Conservation (phyloP, 2,329 filamentous ascomycete genomes). For the Exophiala lecanii-corni region DNA sequence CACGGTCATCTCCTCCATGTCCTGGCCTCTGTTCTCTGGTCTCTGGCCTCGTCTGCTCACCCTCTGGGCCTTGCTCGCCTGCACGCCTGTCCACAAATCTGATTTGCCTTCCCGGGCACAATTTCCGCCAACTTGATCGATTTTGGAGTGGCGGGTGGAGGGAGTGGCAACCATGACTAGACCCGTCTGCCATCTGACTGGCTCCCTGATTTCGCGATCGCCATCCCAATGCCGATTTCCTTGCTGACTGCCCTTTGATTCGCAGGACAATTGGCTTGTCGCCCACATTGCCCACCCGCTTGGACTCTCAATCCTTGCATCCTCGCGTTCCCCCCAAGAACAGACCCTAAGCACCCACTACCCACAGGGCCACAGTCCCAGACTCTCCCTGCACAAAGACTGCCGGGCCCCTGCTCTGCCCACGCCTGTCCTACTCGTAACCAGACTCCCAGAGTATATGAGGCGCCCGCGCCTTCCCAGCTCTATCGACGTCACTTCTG, state of each 20-base stretch:
- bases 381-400: background rate
- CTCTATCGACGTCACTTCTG: conserved; percentile 25
- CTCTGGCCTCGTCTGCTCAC: too few species aligned
- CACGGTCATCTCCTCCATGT: too few species aligned
- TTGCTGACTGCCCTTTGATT: conserved; percentile 22
- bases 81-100: too few species aligned
- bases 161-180: conserved; percentile 11
- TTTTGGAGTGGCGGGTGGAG: conserved; percentile 16
- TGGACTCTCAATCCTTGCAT: conserved; percentile 12
- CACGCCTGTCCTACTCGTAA: conserved; percentile 18
- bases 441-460: conserved; percentile 25
- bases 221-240: conserved; percentile 18
- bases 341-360: background rate
- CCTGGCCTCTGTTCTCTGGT: too few species aligned
- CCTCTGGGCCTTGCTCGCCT: too few species aligned
- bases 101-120: conserved; percentile 11
- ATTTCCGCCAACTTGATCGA: conserved; percentile 15
- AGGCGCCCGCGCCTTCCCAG: conserved; percentile 24
- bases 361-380: too few species aligned
- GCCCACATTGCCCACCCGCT: conserved; percentile 16
- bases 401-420: conserved; percentile 8
- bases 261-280: conserved; percentile 11
- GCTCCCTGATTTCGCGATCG: conserved; percentile 19
- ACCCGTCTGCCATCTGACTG: conserved; percentile 4
- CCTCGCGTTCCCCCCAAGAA: conserved; percentile 14